These are phyloP conservation scores for Phytophthora agathidicida DNA, from an alignment of 352 stramenopile species.

Conservation along the genomic window DNA sequence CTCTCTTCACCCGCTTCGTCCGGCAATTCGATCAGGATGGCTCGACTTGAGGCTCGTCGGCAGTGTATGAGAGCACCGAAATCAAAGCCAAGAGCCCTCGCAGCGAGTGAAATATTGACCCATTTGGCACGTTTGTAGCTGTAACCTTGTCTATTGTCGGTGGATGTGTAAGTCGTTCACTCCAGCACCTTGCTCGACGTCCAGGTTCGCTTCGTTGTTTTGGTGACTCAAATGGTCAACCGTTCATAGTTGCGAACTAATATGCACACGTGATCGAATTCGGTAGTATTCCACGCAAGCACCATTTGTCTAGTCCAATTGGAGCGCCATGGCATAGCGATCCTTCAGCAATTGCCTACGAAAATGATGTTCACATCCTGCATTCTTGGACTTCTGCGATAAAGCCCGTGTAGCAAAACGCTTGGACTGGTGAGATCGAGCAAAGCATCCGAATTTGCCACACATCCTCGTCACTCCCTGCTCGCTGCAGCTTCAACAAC, in stretches of 20 bases:
- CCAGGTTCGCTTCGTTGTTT: neutral
- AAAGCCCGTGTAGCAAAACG: no score
- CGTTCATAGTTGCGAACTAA: neutral
- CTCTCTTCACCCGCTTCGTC: constrained; percentile 65
- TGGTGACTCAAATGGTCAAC: no score
- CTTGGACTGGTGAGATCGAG: no score
- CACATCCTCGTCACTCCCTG: no score
- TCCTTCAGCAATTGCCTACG: no score
- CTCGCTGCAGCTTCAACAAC: no score
- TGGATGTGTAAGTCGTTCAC: no score
- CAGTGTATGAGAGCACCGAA: neutral
- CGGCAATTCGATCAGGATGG: constrained; percentile 39
- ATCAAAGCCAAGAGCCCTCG: constrained; percentile 14
- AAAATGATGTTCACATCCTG: no score
- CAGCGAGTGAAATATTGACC: neutral
- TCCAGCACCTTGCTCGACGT: neutral
- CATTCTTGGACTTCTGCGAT: no score
- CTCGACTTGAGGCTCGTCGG: neutral
- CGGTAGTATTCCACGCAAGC: constrained; percentile 18
- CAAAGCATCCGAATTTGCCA: no score
- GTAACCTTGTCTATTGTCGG: neutral
- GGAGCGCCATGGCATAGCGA: no score
- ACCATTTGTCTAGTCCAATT: no score
- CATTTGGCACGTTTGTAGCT: neutral
- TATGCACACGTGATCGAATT: constrained; percentile 1